These are phyloP conservation scores for Aureococcus anophagefferens DNA, from an alignment of 108 stramenopile genomes.

Conservation along the genomic window DNA sequence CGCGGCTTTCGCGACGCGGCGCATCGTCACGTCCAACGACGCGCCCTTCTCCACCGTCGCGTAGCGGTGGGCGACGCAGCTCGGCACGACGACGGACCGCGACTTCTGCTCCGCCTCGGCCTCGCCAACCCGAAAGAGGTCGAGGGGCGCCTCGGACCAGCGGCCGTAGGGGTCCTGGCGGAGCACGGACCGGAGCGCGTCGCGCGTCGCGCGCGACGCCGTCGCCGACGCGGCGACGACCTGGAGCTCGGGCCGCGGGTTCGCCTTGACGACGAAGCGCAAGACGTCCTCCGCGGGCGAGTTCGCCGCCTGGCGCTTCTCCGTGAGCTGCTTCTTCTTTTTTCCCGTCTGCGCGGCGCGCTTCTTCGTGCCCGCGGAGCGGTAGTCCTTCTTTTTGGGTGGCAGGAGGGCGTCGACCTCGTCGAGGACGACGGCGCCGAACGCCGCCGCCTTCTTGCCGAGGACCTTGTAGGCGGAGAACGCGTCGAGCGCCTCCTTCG, in stretches of 20 bases:
- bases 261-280: background rate
- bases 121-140: background rate
- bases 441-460: background rate
- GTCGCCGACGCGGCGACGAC: background rate
- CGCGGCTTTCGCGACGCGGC: conserved; percentile 28
- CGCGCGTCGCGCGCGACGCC: background rate
- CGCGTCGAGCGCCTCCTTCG: background rate
- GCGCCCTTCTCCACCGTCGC: conserved; percentile 28
- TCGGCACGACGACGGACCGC: conserved; percentile 48
- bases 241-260: background rate
- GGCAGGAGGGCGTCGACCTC: background rate
- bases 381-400: background rate
- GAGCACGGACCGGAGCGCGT: background rate
- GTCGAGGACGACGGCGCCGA: background rate
- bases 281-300: background rate
- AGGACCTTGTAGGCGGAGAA: background rate
- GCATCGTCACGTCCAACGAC: conserved; percentile 23
- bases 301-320: background rate
- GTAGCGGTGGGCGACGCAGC: conserved; percentile 40
- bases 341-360: background rate
- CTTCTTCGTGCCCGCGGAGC: background rate
- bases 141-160: background rate
- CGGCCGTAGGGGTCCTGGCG: background rate
- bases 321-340: background rate
- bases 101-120: conserved; percentile 19